These are phyloP conservation scores for Fusarium nisikadoi DNA, from an alignment of 2,329 filamentous ascomycete species.

Conservation along the genomic window DNA sequence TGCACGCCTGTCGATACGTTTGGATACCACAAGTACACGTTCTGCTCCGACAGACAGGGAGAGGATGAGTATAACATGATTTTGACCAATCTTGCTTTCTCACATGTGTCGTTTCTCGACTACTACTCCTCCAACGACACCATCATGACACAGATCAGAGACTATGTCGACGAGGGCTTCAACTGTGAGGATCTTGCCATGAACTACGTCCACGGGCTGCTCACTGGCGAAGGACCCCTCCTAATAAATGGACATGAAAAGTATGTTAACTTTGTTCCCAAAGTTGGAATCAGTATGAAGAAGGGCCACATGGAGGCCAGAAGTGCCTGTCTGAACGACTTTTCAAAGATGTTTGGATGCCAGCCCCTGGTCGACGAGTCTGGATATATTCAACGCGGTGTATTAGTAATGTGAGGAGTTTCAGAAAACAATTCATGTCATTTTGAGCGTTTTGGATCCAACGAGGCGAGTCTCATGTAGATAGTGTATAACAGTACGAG, in stretches of 20 bases:
- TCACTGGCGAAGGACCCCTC: constrained; percentile 50
- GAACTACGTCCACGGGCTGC: constrained; percentile 50
- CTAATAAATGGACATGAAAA: constrained; percentile 48
- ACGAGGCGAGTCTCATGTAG: not conserved
- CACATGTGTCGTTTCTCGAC: constrained; percentile 52
- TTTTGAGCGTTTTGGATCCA: not conserved
- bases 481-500: not conserved
- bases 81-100: constrained; percentile 52
- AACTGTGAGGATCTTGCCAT: constrained; percentile 56
- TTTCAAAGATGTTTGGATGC: constrained; percentile 48
- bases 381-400: constrained; percentile 49
- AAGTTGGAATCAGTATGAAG: constrained; percentile 49
- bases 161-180: constrained; percentile 52
- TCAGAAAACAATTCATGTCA: no score
- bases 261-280: constrained; percentile 49
- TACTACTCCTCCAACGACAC: constrained; percentile 52
- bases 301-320: constrained; percentile 48
- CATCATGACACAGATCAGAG: constrained; percentile 46
- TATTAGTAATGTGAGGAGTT: constrained; percentile 41
- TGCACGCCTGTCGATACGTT: constrained; percentile 44
- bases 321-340: constrained; percentile 51
- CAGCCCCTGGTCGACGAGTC: constrained; percentile 50
- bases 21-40: constrained; percentile 47
- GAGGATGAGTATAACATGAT: constrained; percentile 51
- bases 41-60: constrained; percentile 44